Evolutionary conservation across 2,329 filamentous ascomycete species (phyloP), one percentile per base, ranked within the genome.

Genomic region (Colletotrichum lupini): DNA sequence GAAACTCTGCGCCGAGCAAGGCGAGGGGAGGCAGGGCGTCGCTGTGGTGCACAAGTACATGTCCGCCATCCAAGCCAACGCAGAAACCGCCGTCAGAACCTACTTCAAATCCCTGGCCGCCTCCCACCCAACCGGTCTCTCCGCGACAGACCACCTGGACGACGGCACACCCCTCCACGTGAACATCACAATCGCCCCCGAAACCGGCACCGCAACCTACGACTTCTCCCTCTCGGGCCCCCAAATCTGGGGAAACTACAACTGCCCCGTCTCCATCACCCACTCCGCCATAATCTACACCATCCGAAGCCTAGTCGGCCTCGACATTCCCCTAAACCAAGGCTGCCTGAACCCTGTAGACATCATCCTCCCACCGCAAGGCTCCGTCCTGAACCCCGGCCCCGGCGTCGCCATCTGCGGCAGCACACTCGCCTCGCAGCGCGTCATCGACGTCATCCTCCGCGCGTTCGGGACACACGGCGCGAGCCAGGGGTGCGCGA

Each of bases 371-470:
- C 42, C 42, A 0, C 83, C 83, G 3, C 67, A 72, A 14, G 78
- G 79, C 11, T 78, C 77, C 1, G 75, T 84, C n/a, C 77, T 84
- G 1, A 80, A 80, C 24, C 83, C 83, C 2, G 78, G 77, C 0
- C 77, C 82, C 0, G 72, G 75, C 0, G 82, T 79, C 1, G 82
- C 82, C 1, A 79, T 83, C 60, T 81, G 80, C 42, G 93, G 93
- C n/a, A 94, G 94, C 77, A 92, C 94, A 0, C 75, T 82, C 5
- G 80, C 80, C 4, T 80, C 77, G 12, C 81, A 82, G 74, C 78
- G 81, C 8, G 78, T 82, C 1, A 79, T 80, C 5, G 81, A 82
- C 37, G 74, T 79, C 0, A 79, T 83, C n/a, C 74, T 84, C 9
- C 74, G 76, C 1, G 80, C 79, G 2, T 82, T 82, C 28, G 73